phyloP scores from a whole-genome alignment of 257 asterid species.

The Solanum chaucha region DNA sequence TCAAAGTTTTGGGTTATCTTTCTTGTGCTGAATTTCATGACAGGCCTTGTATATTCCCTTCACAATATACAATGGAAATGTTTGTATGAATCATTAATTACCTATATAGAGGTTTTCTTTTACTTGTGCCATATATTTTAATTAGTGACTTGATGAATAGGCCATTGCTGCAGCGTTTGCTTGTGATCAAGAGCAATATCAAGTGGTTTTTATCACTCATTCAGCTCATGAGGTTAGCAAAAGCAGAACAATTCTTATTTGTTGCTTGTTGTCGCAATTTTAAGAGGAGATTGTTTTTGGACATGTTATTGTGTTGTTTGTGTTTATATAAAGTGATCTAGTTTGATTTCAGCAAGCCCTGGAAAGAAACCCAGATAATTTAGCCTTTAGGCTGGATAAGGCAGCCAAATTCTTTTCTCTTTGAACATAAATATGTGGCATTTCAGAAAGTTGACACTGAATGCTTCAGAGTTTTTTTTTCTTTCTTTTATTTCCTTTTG shows the following conservation, averaged over 20 bases:
- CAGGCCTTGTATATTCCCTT: not conserved
- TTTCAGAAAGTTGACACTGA: not conserved
- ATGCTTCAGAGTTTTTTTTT: not conserved
- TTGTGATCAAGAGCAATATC: constrained; percentile 48
- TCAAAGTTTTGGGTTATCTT: not conserved
- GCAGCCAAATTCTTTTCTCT: not conserved
- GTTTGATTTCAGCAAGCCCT: not conserved
- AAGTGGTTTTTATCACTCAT: constrained; percentile 69
- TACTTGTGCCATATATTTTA: not conserved
- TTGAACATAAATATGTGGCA: not conserved
- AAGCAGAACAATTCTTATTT: not conserved
- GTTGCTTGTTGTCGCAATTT: not conserved
- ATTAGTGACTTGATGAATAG: constrained; percentile 19
- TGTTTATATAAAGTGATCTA: not conserved
- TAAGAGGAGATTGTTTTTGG: not conserved
- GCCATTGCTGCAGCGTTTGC: constrained; percentile 90
- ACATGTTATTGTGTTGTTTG: not conserved
- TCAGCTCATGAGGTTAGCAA: constrained; percentile 65
- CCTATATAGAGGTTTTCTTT: not conserved
- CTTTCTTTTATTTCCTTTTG: not conserved
- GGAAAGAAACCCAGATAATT: not conserved
- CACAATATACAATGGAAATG: not conserved
- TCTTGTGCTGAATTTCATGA: not conserved
- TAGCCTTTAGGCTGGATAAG: not conserved
- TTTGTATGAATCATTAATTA: not conserved